Percentiles rank a stretch among this genome's conserved stretches.
phyloP scores from a whole-genome alignment of 352 stramenopile genomes.

The Pythium utonaiense region DNA sequence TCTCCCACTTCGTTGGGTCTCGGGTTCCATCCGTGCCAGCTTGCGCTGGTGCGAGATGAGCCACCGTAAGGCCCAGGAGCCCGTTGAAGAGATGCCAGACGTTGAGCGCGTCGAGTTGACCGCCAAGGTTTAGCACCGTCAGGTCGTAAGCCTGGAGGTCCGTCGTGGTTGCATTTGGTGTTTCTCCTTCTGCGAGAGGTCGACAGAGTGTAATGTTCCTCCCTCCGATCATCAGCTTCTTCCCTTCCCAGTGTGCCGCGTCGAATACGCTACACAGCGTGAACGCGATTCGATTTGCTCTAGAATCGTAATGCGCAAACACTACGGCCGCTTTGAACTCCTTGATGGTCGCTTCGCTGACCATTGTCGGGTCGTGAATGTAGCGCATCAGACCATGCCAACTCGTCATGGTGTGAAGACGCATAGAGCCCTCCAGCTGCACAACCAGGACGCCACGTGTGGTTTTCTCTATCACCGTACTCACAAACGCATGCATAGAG shows the following conservation, averaged over 20 bases:
- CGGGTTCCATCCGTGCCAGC: too few species aligned
- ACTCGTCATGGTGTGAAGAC: background rate
- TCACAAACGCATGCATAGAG: background rate
- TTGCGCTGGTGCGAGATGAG: too few species aligned
- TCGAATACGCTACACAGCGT: background rate
- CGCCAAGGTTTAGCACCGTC: background rate
- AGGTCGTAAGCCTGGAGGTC: background rate
- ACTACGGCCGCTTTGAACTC: background rate
- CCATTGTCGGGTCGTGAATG: background rate
- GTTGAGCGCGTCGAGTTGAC: background rate
- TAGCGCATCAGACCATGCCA: background rate
- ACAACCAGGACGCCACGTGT: background rate
- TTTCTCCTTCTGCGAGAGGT: background rate
- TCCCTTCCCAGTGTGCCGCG: background rate
- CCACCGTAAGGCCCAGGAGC: background rate
- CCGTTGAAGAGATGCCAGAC: background rate
- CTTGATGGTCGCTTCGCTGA: background rate
- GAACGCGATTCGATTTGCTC: background rate
- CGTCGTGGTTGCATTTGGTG: background rate
- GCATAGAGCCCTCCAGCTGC: background rate
- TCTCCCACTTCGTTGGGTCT: too few species aligned
- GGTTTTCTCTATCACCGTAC: background rate
- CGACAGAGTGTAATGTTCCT: background rate
- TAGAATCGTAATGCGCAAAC: background rate
- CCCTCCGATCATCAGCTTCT: background rate